Base-by-base conservation (phyloP, 768 basidiomycete species). In the Pisolithus sp. region DNA sequence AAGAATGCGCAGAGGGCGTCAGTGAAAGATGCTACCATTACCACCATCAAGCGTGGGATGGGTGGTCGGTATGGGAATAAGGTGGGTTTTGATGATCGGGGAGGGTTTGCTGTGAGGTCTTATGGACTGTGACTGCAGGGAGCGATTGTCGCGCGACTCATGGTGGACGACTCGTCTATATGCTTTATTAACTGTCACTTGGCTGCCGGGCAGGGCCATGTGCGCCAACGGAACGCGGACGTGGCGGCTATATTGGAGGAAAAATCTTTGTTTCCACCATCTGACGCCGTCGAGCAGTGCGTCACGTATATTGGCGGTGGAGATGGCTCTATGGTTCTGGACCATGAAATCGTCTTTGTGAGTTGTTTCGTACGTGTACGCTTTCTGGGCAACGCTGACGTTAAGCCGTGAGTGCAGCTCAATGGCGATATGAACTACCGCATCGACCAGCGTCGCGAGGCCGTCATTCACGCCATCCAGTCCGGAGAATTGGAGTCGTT, bases 371-470 rank as follows among this genome's bases (percentile, higher is more conserved):
- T 50, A 54, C 18, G 7, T 17, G 34, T 34, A 13, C 34, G 34
- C 34, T 15, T 5, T 1, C 12, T 34, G 34, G 34, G 12, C 34
- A 24, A 17, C 41, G 24, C 24, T 30, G 46, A 44, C 58, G 17
- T 56, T 5, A 48, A 17, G 28, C 13, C 26, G 24, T 7, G 26
- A 18, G 2, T 41, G 8, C 52, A 92, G 89, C 68, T 94, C 45
- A 91, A 86, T 54, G 95, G 95, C 0, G 95, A 98, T 68, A 78
- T 99, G 71, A 99, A 99, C 70, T 99, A 97, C 64, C 92, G 95
- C 41, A 94, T 98, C 58, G 94, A 98, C 68, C 85, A 89, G 60
- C 83, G 93, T 2, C 79, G 95, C 23, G 94, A 97, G 21, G 76
- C 80, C 31, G 89, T 94, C 58, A 70, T 92, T 44, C 71, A 83